Percentiles rank a stretch among this genome's conserved stretches.
Evolutionary conservation across 768 basidiomycete genomes (phyloP).

Genomic region (Mycena epipterygia): DNA sequence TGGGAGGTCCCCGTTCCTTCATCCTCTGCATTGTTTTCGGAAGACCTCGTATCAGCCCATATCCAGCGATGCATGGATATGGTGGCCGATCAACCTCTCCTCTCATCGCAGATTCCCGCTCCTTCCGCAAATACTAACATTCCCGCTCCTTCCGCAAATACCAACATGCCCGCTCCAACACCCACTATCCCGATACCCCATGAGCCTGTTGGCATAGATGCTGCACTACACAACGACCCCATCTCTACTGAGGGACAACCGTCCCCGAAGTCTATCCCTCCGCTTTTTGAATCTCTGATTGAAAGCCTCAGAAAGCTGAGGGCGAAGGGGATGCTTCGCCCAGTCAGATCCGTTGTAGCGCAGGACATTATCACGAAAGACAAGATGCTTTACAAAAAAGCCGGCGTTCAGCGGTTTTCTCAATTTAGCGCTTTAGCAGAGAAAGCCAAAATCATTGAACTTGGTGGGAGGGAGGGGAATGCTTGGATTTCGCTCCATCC

Average conservation of each 20-base stretch:
- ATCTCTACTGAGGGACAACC: background rate
- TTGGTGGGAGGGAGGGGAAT: background rate
- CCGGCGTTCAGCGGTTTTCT: conserved; percentile 56
- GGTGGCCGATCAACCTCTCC: no score
- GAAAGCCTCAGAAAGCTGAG: conserved; percentile 47
- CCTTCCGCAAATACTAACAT: background rate
- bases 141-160: no score
- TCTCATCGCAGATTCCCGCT: no score
- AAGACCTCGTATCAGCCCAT: background rate
- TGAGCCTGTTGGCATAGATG: no score
- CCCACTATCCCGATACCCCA: background rate
- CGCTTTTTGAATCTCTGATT: conserved; percentile 52
- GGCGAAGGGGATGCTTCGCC: conserved; percentile 46
- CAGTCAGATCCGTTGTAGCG: conserved; percentile 56
- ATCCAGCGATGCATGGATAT: background rate
- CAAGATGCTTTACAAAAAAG: conserved; percentile 50
- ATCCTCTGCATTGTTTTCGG: background rate
- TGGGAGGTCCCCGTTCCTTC: background rate
- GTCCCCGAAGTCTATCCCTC: conserved; percentile 32
- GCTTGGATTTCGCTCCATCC: background rate
- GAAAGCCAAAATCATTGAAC: conserved; percentile 32
- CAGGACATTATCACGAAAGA: conserved; percentile 45
- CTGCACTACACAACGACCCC: background rate
- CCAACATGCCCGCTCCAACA: background rate
- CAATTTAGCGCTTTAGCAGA: conserved; percentile 57